Percentiles rank a stretch among this genome's conserved stretches.
Evolutionary conservation across 2,329 filamentous ascomycete genomes (phyloP).

Genomic region (Xylaria multiplex): DNA sequence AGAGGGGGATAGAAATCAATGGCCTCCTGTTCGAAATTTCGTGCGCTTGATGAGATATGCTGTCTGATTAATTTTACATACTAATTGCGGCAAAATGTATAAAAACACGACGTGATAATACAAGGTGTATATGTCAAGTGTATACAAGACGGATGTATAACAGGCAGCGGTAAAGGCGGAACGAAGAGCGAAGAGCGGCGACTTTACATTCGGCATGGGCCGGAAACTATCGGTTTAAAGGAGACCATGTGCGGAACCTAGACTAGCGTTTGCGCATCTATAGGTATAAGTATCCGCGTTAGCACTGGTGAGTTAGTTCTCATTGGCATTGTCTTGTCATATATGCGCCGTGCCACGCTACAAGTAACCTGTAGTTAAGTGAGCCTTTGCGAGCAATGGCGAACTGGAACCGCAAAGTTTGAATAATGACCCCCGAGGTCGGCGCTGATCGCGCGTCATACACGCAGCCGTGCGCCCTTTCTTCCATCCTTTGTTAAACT

Average conservation of each 20-base stretch:
- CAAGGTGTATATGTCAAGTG: neutral
- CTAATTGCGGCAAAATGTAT: neutral
- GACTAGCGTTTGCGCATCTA: neutral
- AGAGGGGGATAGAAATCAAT: neutral
- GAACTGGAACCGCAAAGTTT: neutral
- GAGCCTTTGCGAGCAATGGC: neutral
- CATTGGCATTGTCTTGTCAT: neutral
- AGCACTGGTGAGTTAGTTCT: neutral
- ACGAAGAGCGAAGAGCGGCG: conserved; percentile 5
- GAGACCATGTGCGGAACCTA: conserved; percentile 13
- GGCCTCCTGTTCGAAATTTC: neutral
- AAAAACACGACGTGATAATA: neutral
- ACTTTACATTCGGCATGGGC: conserved; percentile 17
- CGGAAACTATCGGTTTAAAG: conserved; percentile 31
- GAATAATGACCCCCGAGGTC: conserved; percentile 23
- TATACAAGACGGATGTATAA: neutral
- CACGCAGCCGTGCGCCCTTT: conserved; percentile 5
- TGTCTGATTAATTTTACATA: neutral
- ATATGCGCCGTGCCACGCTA: neutral
- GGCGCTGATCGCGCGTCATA: conserved; percentile 26
- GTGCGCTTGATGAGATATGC: neutral
- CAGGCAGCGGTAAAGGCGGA: conserved; percentile 17
- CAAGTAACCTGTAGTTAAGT: neutral
- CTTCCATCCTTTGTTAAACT: neutral
- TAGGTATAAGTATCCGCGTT: conserved; percentile 6